Evolutionary conservation across 371 early-diverging fungal species (phyloP), one percentile per base, ranked within the genome.

Genomic region (Encephalitozoon cuniculi): DNA sequence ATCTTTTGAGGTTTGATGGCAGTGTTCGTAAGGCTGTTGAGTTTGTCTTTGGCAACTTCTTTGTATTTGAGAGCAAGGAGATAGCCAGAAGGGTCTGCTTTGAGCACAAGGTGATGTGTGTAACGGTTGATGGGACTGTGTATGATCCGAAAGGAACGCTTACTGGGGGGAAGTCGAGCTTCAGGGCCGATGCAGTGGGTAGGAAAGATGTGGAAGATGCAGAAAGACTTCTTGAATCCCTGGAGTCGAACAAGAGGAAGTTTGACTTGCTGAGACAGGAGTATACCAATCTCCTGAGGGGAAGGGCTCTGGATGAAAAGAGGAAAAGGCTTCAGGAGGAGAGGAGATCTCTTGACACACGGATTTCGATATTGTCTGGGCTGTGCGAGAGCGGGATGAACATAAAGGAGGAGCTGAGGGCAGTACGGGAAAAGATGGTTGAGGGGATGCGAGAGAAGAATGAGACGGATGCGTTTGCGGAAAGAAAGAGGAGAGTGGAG

Each of bases 121-220:
- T 99, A 4, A 97, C 98, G 0, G 74, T 91, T 0, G 97, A 97
- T 59, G 99, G 99, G 32, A 97, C 95, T 84, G 88, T 95, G 4
- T 99, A 97, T 85, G 97, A 98, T 78, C 96, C 96, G 0, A 88
- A 89, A 39, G 99, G 98, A 41, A 92, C 93, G 0, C 85, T 98
- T 23, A 91, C 93, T 8, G 99, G 97, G 71, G 99, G 99, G 4
- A 90, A 94, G 64, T 40, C 59, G 12, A 65, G 74, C 12, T 54
- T 32, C 28, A 73, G 55, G 43, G 37, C 21, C 1, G 74, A 74
- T 2, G 75, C 80, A 11, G 30, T 75, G 9, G 51, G 25, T 32
- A 86, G 85, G 7, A 65, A 75, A 41, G 69, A 83, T 26, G 52
- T 67, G 21, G 43, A 66, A 67, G 40, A 52, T 2, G 32, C 70